Conservation (phyloP, 2,329 filamentous ascomycete genomes). For the Penicillium nordicum region DNA sequence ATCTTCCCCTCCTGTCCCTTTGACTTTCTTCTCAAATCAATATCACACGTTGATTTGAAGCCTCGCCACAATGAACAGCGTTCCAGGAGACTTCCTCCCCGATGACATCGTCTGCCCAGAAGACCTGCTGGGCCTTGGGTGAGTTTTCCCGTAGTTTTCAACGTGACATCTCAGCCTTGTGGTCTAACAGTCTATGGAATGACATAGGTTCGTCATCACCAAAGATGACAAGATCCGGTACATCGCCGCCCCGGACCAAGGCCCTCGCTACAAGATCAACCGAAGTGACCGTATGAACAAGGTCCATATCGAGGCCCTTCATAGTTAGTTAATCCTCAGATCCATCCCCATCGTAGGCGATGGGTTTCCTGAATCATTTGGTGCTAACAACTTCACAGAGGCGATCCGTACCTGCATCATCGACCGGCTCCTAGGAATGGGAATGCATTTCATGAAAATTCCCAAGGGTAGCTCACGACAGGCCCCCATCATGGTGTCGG, state of each 20-base stretch:
- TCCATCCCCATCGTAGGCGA: not conserved
- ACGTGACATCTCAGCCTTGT: not conserved
- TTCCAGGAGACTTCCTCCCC: constrained; percentile 60
- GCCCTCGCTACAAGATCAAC: constrained; percentile 69
- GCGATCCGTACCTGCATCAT: constrained; percentile 61
- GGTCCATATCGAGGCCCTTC: constrained; percentile 69
- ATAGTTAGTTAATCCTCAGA: constrained; percentile 50
- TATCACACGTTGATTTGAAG: not conserved
- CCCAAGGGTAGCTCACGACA: constrained; percentile 56
- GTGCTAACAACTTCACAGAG: constrained; percentile 7
- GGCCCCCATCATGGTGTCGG: constrained; percentile 65
- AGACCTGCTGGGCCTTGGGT: constrained; percentile 71
- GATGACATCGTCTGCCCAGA: constrained; percentile 63
- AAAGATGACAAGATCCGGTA: constrained; percentile 70
- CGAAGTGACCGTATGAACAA: constrained; percentile 75
- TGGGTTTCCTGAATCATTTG: not conserved
- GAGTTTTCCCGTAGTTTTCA: constrained; percentile 23
- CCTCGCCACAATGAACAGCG: constrained; percentile 63
- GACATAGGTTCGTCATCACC: constrained; percentile 71
- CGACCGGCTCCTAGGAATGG: constrained; percentile 59
- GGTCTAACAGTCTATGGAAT: not conserved
- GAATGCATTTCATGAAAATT: constrained; percentile 59
- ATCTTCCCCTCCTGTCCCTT: not conserved
- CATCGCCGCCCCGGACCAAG: constrained; percentile 63
- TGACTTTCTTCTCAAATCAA: not conserved